Base-by-base conservation (phyloP, 2,329 filamentous ascomycete species). In the Didymosphaeria variabile region DNA sequence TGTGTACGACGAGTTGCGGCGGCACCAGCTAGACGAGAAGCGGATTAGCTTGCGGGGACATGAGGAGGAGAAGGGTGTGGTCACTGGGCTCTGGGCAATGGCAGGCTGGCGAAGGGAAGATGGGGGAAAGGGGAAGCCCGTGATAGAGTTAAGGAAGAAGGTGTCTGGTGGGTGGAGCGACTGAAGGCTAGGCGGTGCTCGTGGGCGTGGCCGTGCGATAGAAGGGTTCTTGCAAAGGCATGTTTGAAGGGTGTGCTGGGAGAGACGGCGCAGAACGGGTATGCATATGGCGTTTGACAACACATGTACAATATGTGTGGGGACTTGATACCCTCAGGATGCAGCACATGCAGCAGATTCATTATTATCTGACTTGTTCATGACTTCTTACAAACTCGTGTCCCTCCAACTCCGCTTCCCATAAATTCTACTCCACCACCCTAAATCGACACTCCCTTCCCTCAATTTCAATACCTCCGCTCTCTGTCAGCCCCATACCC, bases 71-170 rank as follows among this genome's bases (percentile, higher is more conserved):
- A 71, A 72, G 7, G 23, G 32, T 12, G 55, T 76, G 9, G 71
- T 70, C 3, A 85, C 69, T 59, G 86, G 85, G 0, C 79, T 85
- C 21, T 86, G 65, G 34, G 83, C 81, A 51, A 84, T 85, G 38
- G 69, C 69, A 10, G 29, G 36, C 5, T 73, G 72, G 72, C 44
- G 53, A 47, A 54, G 50, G 46, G 49, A 50, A 26, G 53, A 44
- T 5, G 29, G 26, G 40, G 34, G 5, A 36, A 31, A 23, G 47
- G 9, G 47, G 26, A 34, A n/a, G 19, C 42, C 40, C 2, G 19
- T 12, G n/a, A 19, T n/a, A n/a, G 42, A 34, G 29, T n/a, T 46
- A 42, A 19, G 29, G 53, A 55, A 36, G 38, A 55, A 55, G 40
- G 17, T 21, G 13, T 36, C 29, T 5, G 19, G 42, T 23, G 53